Evolutionary conservation across 2,329 filamentous ascomycete genomes (phyloP).

Genomic region (Triangularia setosa): DNA sequence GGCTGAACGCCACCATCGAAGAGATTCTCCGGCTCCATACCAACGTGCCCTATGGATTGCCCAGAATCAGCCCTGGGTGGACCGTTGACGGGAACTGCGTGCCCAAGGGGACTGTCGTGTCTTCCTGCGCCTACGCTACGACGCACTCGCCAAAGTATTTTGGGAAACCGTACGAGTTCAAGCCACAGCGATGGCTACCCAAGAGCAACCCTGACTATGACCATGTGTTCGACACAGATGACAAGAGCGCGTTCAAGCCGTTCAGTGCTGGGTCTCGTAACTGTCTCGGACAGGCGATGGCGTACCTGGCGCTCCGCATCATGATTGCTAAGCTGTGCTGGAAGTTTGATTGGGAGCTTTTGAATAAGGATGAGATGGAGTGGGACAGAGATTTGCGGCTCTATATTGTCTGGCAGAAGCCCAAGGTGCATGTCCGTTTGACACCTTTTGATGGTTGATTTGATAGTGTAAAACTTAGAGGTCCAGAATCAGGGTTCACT

Average conservation of each 20-base stretch:
- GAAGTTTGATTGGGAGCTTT: slow-evolving; percentile 3
- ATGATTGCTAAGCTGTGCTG: slow-evolving; percentile 10
- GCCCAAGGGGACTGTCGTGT: slow-evolving; percentile 17
- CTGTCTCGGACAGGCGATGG: slow-evolving; percentile 8
- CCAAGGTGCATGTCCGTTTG: too few species aligned
- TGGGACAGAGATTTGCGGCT: not conserved
- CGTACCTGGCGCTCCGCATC: not conserved
- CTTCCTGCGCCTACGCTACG: not conserved
- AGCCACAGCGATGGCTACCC: slow-evolving; percentile 13
- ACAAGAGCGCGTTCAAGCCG: not conserved
- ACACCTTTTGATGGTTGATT: too few species aligned
- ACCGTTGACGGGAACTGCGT: slow-evolving; percentile 25
- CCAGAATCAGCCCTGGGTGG: slow-evolving; percentile 25
- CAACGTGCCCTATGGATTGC: slow-evolving; percentile 24
- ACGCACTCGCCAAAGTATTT: slow-evolving; percentile 5
- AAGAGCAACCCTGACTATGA: slow-evolving; percentile 5
- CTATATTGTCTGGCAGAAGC: not conserved
- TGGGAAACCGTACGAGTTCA: slow-evolving; percentile 3
- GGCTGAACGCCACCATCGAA: slow-evolving; percentile 33
- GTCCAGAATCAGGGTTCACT: too few species aligned
- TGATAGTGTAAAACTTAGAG: too few species aligned
- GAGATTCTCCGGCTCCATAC: slow-evolving; percentile 34
- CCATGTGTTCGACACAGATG: slow-evolving; percentile 1
- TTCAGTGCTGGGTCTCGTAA: slow-evolving; percentile 13
- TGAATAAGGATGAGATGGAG: not conserved